Percentiles rank a stretch among this genome's conserved stretches.
Evolutionary conservation across 306 rosid genomes (phyloP).

Genomic region (Erythrophleum fordii): DNA sequence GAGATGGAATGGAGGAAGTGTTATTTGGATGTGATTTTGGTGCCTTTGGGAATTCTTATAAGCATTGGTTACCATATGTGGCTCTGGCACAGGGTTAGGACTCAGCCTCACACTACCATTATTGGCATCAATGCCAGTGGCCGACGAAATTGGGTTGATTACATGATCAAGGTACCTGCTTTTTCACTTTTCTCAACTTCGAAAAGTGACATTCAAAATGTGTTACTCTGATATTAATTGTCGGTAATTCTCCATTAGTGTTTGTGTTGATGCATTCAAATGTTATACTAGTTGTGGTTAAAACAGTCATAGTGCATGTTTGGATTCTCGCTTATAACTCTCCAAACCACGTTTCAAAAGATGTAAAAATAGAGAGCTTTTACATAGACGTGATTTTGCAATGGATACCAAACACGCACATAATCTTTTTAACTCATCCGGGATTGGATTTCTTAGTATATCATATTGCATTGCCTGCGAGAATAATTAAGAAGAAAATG

Average conservation of each 20-base stretch:
- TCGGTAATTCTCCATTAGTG: too few species aligned
- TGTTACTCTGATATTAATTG: too few species aligned
- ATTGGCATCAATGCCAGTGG: constrained; percentile 83
- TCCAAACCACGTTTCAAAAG: too few species aligned
- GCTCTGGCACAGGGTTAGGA: constrained; percentile 78
- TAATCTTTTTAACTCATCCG: background rate
- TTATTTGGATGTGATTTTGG: constrained; percentile 84
- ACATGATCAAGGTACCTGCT: constrained; percentile 72
- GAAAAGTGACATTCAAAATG: too few species aligned
- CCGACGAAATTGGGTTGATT: constrained; percentile 79
- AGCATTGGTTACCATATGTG: constrained; percentile 71
- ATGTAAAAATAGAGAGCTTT: too few species aligned
- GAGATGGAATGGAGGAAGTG: constrained; percentile 85
- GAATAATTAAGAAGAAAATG: background rate
- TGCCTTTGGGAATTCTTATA: constrained; percentile 68
- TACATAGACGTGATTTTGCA: too few species aligned
- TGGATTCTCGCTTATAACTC: too few species aligned
- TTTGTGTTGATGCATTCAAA: too few species aligned
- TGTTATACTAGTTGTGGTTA: too few species aligned
- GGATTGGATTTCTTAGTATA: background rate
- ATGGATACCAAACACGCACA: too few species aligned
- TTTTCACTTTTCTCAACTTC: background rate
- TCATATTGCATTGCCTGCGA: background rate
- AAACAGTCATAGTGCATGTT: too few species aligned
- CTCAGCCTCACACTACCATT: constrained; percentile 71